phyloP scores from a whole-genome alignment of 2,329 filamentous ascomycete species.

The Trichoderma brevicompactum region DNA sequence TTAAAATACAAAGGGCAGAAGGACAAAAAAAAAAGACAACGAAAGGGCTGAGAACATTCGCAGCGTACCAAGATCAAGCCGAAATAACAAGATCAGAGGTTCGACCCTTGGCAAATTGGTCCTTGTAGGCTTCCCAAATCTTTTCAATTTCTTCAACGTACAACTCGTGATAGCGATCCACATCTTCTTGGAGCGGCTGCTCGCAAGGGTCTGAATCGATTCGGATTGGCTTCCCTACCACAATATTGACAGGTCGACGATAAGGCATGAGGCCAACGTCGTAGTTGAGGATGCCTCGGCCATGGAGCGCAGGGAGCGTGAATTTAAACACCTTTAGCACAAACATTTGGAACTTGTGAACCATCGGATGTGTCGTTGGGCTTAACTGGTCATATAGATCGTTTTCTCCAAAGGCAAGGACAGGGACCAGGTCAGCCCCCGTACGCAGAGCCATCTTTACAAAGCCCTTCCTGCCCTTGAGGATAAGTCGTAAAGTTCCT shows the following conservation, averaged over 20 bases:
- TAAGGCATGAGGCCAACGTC: constrained; percentile 97
- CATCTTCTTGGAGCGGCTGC: constrained; percentile 72
- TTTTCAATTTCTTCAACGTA: constrained; percentile 77
- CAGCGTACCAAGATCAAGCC: neutral
- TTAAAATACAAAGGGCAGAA: neutral
- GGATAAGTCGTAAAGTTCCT: constrained; percentile 73
- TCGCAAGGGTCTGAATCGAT: constrained; percentile 61
- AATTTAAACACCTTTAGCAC: constrained; percentile 88
- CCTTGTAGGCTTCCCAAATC: constrained; percentile 79
- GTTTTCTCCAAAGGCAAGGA: constrained; percentile 93
- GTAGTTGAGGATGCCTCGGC: constrained; percentile 93
- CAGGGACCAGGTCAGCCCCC: constrained; percentile 92
- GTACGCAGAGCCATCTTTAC: constrained; percentile 90
- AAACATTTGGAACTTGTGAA: constrained; percentile 81
- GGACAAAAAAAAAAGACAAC: neutral
- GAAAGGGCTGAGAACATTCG: neutral
- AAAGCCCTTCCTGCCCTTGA: constrained; percentile 87
- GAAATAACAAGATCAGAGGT: constrained; percentile 59
- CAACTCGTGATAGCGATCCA: constrained; percentile 76
- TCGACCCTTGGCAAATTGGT: constrained; percentile 68
- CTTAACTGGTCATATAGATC: constrained; percentile 91
- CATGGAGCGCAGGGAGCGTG: constrained; percentile 88
- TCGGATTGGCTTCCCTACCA: constrained; percentile 81
- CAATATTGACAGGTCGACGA: constrained; percentile 81
- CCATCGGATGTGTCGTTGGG: constrained; percentile 73